Percentiles rank a stretch among this genome's conserved stretches.
Evolutionary conservation across 345 rosid genomes (phyloP).

Genomic region (Pelargonium nanum): DNA sequence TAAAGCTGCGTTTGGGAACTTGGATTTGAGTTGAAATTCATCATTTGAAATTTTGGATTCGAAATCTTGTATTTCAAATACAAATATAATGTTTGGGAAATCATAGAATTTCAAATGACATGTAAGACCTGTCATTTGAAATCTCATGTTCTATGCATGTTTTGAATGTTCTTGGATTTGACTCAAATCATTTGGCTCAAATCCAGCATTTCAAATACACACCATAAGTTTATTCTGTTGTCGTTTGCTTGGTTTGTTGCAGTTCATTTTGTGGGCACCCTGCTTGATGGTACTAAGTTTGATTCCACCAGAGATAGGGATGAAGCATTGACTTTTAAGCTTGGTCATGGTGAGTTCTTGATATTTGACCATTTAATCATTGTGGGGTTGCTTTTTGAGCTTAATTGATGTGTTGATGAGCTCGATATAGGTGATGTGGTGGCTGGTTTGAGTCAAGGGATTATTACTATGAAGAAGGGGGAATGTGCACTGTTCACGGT

Average conservation of each 20-base stretch:
- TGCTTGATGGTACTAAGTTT: slow-evolving; percentile 40
- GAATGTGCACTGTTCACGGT: slow-evolving; percentile 48
- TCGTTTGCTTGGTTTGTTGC: slow-evolving; percentile 8
- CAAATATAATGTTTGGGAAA: too few relatives aligned
- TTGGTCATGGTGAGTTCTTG: slow-evolving; percentile 31
- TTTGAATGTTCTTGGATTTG: too few relatives aligned
- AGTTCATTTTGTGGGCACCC: slow-evolving; percentile 48
- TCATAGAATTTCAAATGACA: too few relatives aligned
- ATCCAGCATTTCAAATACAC: too few relatives aligned
- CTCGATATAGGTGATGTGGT: slow-evolving; percentile 29
- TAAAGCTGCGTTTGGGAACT: too few relatives aligned
- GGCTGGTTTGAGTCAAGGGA: slow-evolving; percentile 41
- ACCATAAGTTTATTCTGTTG: too few relatives aligned
- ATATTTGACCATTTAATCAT: background rate
- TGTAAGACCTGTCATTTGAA: too few relatives aligned
- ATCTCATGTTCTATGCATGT: too few relatives aligned
- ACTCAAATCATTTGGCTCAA: too few relatives aligned
- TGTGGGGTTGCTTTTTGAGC: slow-evolving; percentile 1
- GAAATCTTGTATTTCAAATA: too few relatives aligned
- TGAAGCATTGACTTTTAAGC: slow-evolving; percentile 30
- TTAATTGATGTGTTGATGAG: slow-evolving; percentile 4
- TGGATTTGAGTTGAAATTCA: background rate
- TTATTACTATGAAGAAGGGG: slow-evolving; percentile 40
- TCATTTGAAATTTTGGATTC: too few relatives aligned
- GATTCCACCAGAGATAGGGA: slow-evolving; percentile 33